phyloP scores from a whole-genome alignment of 768 basidiomycete genomes.

The Dentipellis sp. region DNA sequence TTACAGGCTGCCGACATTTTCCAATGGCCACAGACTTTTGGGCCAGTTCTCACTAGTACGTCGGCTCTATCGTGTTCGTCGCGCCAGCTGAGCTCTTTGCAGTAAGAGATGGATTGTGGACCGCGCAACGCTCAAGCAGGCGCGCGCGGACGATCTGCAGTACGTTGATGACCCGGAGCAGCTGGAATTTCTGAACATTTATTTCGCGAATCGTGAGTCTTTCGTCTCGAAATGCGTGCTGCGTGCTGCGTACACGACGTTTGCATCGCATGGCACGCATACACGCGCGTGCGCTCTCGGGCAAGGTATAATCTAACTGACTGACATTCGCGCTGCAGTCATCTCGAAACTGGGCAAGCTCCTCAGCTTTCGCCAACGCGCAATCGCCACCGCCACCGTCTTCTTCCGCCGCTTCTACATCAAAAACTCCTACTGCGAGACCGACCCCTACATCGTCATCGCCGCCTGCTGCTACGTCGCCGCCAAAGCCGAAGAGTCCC shows the following conservation, averaged over 20 bases:
- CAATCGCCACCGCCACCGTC: conserved; percentile 88
- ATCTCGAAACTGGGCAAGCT: conserved; percentile 85
- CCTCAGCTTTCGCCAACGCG: conserved; percentile 75
- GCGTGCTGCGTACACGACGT: conserved; percentile 9
- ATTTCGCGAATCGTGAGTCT: conserved; percentile 71
- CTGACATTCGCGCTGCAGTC: too few species aligned
- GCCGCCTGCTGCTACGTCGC: conserved; percentile 94
- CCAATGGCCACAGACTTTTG: conserved; percentile 87
- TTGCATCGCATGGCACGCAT: too few species aligned
- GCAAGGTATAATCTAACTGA: too few species aligned
- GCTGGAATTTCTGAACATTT: conserved; percentile 77
- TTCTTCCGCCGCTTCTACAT: conserved; percentile 97
- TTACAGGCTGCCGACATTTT: background rate
- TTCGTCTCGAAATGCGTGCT: background rate
- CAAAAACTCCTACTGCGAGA: conserved; percentile 92
- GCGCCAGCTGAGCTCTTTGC: conserved; percentile 15
- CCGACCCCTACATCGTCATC: conserved; percentile 88
- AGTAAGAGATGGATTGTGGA: conserved; percentile 93
- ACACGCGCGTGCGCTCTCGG: too few species aligned
- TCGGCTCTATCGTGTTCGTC: conserved; percentile 10
- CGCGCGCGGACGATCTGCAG: conserved; percentile 68
- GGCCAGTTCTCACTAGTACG: conserved; percentile 84
- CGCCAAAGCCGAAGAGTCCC: conserved; percentile 94
- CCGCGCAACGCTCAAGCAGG: conserved; percentile 59
- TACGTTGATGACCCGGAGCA: conserved; percentile 74